A percentile compares a stretch with the other conserved stretches of the same genome.
These are phyloP conservation scores for Picea sitchensis DNA, from an alignment of 75 land plant species.

Conservation along the genomic window DNA sequence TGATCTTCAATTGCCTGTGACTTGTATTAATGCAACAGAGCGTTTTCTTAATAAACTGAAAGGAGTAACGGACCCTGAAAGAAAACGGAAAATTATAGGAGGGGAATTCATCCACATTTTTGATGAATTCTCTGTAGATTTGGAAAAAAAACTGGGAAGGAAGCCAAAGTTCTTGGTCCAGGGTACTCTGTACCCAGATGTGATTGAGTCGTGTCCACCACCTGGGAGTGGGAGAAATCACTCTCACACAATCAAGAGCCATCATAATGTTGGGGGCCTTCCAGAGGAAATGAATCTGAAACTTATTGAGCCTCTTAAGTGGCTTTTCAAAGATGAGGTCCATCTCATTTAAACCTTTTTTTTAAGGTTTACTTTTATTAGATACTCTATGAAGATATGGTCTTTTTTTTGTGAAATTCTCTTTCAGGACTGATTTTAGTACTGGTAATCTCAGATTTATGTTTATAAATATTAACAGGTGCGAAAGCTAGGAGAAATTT, in stretches of 20 bases:
- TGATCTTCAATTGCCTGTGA: slow-evolving; percentile 89
- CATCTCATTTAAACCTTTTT: background rate
- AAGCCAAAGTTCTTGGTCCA: slow-evolving; percentile 82
- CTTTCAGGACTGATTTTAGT: background rate
- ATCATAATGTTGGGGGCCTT: slow-evolving; percentile 98
- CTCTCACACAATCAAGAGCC: slow-evolving; percentile 99
- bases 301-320: slow-evolving; percentile 93
- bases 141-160: slow-evolving; percentile 65
- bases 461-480: slow-evolving; percentile 35
- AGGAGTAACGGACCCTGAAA: slow-evolving; percentile 89
- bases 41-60: slow-evolving; percentile 78
- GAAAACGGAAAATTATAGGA: slow-evolving; percentile 90
- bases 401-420: background rate
- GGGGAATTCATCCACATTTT: slow-evolving; percentile 78
- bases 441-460: background rate
- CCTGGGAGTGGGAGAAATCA: slow-evolving; percentile 95
- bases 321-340: slow-evolving; percentile 96
- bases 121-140: slow-evolving; percentile 71
- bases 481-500: slow-evolving; percentile 68
- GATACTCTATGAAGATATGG: slow-evolving; percentile 1
- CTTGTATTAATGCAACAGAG: slow-evolving; percentile 83
- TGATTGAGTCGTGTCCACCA: slow-evolving; percentile 98
- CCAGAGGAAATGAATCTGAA: slow-evolving; percentile 87
- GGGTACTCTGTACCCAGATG: slow-evolving; percentile 96
- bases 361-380: slow-evolving; percentile 4